Percentiles rank a stretch among this genome's conserved stretches.
phyloP scores from a whole-genome alignment of 306 rosid species.

The Prinsepia uniflora region DNA sequence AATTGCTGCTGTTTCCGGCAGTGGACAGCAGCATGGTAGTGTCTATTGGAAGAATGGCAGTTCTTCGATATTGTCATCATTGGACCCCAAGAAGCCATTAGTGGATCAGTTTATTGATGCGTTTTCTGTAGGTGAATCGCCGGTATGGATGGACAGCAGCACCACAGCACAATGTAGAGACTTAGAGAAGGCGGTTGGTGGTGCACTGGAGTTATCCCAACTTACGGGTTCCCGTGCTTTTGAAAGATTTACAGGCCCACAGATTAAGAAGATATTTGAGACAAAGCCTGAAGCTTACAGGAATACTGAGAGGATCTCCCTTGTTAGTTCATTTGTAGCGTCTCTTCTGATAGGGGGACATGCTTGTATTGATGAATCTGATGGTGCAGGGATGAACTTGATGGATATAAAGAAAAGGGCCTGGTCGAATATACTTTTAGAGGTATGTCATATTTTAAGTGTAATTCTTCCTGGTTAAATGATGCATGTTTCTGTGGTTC shows the following conservation, averaged over 20 bases:
- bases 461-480: conserved; percentile 9
- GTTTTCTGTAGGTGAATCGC: conserved; percentile 63
- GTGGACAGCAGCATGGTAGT: conserved; percentile 97
- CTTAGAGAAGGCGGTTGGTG: conserved; percentile 85
- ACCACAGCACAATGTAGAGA: conserved; percentile 73
- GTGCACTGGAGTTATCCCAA: conserved; percentile 70
- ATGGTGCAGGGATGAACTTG: conserved; percentile 93
- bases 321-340: conserved; percentile 92
- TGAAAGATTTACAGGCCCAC: conserved; percentile 90
- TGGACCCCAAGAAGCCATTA: conserved; percentile 60
- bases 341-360: conserved; percentile 68
- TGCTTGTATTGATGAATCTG: conserved; percentile 86
- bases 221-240: conserved; percentile 80
- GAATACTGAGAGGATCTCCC: conserved; percentile 86
- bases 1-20: conserved; percentile 77
- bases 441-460: conserved; percentile 42
- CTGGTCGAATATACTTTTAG: conserved; percentile 66
- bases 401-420: conserved; percentile 72
- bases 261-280: conserved; percentile 74
- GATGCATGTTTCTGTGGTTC: background rate
- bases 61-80: conserved; percentile 50
- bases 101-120: conserved; percentile 59
- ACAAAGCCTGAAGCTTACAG: conserved; percentile 53
- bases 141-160: conserved; percentile 95
- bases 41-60: conserved; percentile 89